These are phyloP conservation scores for Sporothrix curviconia DNA, from an alignment of 2,329 filamentous ascomycete genomes.

Conservation along the genomic window DNA sequence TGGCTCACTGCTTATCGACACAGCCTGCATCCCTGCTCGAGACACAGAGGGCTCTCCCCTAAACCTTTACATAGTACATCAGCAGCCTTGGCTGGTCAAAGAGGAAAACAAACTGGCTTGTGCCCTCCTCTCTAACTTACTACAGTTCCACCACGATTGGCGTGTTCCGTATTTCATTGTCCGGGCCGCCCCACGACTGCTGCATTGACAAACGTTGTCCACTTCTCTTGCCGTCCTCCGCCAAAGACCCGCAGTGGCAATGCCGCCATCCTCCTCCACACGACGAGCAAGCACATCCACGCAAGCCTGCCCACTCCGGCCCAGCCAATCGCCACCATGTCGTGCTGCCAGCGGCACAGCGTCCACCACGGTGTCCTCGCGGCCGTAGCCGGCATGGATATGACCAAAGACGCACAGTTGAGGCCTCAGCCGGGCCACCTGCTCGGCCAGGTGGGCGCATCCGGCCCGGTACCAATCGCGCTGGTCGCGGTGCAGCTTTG, in stretches of 20 bases:
- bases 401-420: constrained; percentile 23
- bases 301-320: constrained; percentile 17
- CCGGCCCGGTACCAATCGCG: too few relatives aligned
- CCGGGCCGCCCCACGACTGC: constrained; percentile 3
- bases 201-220: constrained; percentile 17
- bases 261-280: neutral
- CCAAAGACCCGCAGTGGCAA: neutral
- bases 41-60: too few relatives aligned
- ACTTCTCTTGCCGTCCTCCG: neutral
- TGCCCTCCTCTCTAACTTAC: too few relatives aligned
- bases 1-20: too few relatives aligned
- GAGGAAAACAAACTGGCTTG: too few relatives aligned
- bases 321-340: constrained; percentile 21
- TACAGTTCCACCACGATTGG: constrained; percentile 15
- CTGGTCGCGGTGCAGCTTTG: constrained; percentile 22
- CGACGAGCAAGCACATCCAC: constrained; percentile 19
- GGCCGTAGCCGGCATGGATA: constrained; percentile 22
- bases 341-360: constrained; percentile 17
- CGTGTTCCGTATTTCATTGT: constrained; percentile 10
- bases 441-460: constrained; percentile 20
- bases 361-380: constrained; percentile 21
- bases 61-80: too few relatives aligned
- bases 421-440: constrained; percentile 20
- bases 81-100: too few relatives aligned
- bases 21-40: too few relatives aligned